Percentiles rank a stretch among this genome's conserved stretches.
Evolutionary conservation across 2,329 filamentous ascomycete genomes (phyloP).

Genomic region (Blastomyces percursus): DNA sequence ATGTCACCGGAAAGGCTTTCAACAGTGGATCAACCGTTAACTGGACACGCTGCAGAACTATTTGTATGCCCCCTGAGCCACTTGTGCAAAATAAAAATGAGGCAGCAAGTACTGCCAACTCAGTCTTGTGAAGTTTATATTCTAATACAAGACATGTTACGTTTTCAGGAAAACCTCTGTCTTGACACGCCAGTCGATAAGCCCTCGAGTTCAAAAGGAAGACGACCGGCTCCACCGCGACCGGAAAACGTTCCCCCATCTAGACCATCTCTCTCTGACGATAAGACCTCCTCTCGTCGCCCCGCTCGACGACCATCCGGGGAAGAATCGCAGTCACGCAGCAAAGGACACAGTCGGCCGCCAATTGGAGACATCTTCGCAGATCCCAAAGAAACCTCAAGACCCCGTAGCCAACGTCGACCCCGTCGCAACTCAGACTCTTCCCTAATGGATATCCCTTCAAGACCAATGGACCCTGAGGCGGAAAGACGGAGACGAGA

Average conservation of each 20-base stretch:
- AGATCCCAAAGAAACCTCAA: slow-evolving; percentile 29
- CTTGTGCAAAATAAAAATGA: background rate
- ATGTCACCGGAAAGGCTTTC: slow-evolving; percentile 23
- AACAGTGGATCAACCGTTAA: slow-evolving; percentile 27
- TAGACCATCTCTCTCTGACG: slow-evolving; percentile 7
- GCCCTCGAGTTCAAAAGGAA: slow-evolving; percentile 15
- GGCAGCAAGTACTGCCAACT: background rate
- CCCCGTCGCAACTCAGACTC: slow-evolving; percentile 54
- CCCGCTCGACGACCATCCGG: slow-evolving; percentile 17
- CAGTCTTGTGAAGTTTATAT: slow-evolving; percentile 1
- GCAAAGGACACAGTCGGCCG: slow-evolving; percentile 22
- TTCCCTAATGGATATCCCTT: slow-evolving; percentile 45
- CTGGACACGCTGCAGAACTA: slow-evolving; percentile 44
- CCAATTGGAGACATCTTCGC: slow-evolving; percentile 37
- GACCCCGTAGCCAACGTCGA: slow-evolving; percentile 29
- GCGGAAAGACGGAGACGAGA: slow-evolving; percentile 42
- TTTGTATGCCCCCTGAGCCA: slow-evolving; percentile 42
- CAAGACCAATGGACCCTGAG: slow-evolving; percentile 38
- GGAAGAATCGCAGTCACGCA: slow-evolving; percentile 12
- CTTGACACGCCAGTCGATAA: slow-evolving; percentile 30
- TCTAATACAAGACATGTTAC: slow-evolving; percentile 15
- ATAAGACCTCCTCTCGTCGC: slow-evolving; percentile 4
- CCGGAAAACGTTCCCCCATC: slow-evolving; percentile 26
- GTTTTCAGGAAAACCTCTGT: slow-evolving; percentile 31
- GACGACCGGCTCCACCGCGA: slow-evolving; percentile 23